Conservation (phyloP, 225 moss, liverwort and hornwort genomes). For the Straminergon stramineum region DNA sequence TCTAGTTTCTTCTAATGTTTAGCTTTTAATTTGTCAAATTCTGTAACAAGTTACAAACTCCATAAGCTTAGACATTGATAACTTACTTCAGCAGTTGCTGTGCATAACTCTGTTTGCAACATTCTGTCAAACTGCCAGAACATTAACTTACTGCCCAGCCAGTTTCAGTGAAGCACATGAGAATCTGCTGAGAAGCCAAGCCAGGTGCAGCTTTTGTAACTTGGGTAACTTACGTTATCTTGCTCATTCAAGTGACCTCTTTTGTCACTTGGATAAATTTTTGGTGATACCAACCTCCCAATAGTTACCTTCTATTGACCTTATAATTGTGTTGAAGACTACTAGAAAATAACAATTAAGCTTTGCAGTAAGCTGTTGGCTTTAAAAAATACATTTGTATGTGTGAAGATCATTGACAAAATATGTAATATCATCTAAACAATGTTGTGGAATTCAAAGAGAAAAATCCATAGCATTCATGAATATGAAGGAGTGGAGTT, state of each 20-base stretch:
- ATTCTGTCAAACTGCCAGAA: background rate
- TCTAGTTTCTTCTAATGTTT: background rate
- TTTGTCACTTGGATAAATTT: background rate
- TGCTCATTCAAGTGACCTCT: background rate
- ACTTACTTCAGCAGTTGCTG: background rate
- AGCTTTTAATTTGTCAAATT: background rate
- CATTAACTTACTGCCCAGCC: background rate
- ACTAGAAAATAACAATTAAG: background rate
- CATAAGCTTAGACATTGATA: no score
- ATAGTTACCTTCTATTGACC: background rate
- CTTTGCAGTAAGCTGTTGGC: background rate
- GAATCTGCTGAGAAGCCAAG: background rate
- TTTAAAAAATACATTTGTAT: background rate
- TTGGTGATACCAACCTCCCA: background rate
- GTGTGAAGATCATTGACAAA: background rate
- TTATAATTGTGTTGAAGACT: background rate
- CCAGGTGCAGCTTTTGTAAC: background rate
- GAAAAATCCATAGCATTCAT: background rate
- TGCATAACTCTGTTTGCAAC: background rate
- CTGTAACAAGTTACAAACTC: background rate
- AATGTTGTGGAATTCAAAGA: background rate
- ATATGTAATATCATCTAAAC: background rate
- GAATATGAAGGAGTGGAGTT: background rate
- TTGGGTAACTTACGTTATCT: background rate
- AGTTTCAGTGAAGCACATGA: background rate